Conservation (phyloP, 1,284 basidiomycete species). For the Takashimella koratensis region DNA sequence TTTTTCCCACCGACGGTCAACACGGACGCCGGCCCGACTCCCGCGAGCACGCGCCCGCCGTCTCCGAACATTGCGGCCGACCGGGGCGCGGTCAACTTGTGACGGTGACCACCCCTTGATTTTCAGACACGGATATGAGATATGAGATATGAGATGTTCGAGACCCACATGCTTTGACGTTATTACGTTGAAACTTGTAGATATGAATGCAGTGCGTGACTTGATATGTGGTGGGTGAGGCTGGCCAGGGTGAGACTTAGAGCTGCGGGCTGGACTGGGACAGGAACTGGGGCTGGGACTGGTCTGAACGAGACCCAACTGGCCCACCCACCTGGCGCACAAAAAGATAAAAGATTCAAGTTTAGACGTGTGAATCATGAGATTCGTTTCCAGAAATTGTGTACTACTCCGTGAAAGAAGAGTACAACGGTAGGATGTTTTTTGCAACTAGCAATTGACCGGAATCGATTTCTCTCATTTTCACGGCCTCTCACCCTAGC, state of each 20-base stretch:
- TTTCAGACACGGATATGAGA: too few species aligned
- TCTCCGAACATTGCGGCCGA: constrained; percentile 20
- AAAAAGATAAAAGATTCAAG: background rate
- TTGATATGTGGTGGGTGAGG: too few species aligned
- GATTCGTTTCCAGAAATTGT: background rate
- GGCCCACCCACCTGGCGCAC: too few species aligned
- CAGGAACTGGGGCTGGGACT: too few species aligned
- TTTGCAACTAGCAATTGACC: background rate
- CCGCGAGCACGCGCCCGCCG: constrained; percentile 36
- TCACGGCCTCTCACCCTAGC: background rate
- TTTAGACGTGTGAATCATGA: background rate
- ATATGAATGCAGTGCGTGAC: background rate
- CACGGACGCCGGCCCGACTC: constrained; percentile 30
- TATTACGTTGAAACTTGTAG: background rate
- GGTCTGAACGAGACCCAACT: too few species aligned
- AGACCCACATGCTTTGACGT: too few species aligned
- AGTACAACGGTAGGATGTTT: background rate
- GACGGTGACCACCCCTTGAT: too few species aligned
- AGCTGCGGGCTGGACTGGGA: too few species aligned
- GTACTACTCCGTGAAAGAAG: background rate
- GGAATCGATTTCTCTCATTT: background rate
- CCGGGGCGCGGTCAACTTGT: too few species aligned
- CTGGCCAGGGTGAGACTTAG: too few species aligned
- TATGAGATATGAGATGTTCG: too few species aligned
- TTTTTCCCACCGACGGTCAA: constrained; percentile 33